phyloP scores from a whole-genome alignment of 805 yeast species.

The Cyberlindnera xishuangbannaensis region DNA sequence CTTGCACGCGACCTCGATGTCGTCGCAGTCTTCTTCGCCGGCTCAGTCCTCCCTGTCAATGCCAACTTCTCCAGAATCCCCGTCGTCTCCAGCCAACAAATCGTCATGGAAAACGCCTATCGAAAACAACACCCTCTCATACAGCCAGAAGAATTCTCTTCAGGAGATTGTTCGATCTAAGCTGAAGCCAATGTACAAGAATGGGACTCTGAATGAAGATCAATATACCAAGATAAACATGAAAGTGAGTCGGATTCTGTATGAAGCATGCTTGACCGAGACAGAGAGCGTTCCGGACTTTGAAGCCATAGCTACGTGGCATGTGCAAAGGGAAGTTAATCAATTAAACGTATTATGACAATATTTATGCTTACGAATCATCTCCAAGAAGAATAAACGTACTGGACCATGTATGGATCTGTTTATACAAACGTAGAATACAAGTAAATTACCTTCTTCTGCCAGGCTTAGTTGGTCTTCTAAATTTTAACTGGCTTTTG shows the following conservation, averaged over 20 bases:
- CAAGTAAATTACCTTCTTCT: slow-evolving; percentile 30
- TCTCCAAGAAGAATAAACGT: too few relatives aligned
- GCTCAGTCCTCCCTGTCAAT: slow-evolving; percentile 6
- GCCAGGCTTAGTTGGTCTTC: slow-evolving; percentile 70
- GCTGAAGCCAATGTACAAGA: slow-evolving; percentile 43
- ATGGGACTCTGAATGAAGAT: slow-evolving; percentile 28
- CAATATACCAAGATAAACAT: slow-evolving; percentile 58
- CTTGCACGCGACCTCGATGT: slow-evolving; percentile 1
- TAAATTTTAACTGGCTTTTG: slow-evolving; percentile 32
- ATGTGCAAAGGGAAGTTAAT: slow-evolving; percentile 4
- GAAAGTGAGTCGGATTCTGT: slow-evolving; percentile 54
- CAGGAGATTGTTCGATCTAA: slow-evolving; percentile 53
- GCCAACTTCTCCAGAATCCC: slow-evolving; percentile 14
- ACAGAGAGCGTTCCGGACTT: slow-evolving; percentile 6
- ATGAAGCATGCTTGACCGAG: slow-evolving; percentile 29
- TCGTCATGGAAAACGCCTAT: slow-evolving; percentile 9
- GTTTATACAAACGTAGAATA: neutral
- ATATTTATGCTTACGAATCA: too few relatives aligned
- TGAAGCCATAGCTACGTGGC: slow-evolving; percentile 17
- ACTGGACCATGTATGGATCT: too few relatives aligned
- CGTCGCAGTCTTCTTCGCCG: slow-evolving; percentile 7
- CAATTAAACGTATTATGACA: too few relatives aligned
- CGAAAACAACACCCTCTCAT: slow-evolving; percentile 11
- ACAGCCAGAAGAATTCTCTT: slow-evolving; percentile 46
- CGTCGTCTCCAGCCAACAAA: slow-evolving; percentile 8